Evolutionary conservation across 331 rosid genomes (phyloP).

Genomic region (Ulmus americana): DNA sequence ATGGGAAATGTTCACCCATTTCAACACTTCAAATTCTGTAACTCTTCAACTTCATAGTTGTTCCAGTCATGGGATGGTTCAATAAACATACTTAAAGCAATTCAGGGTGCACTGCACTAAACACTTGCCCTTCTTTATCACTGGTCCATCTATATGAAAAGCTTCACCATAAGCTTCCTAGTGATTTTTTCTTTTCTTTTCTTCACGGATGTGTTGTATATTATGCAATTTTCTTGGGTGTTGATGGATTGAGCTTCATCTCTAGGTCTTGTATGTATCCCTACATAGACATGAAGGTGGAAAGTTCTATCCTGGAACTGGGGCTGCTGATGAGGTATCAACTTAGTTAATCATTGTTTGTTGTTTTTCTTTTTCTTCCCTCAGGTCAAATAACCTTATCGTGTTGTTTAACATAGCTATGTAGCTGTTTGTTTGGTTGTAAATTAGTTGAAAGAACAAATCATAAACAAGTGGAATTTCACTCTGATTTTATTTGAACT

Average conservation of each 20-base stretch:
- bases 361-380: conserved; percentile 16
- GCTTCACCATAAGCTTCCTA: neutral
- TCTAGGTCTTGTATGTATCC: conserved; percentile 83
- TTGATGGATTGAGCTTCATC: conserved; percentile 27
- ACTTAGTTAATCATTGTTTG: conserved; percentile 16
- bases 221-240: conserved; percentile 4
- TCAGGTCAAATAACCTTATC: conserved; percentile 29
- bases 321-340: conserved; percentile 86
- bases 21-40: neutral
- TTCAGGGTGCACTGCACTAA: conserved; percentile 10
- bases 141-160: neutral
- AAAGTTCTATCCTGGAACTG: conserved; percentile 92
- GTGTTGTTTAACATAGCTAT: neutral
- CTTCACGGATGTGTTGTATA: neutral
- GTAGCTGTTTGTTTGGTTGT: neutral
- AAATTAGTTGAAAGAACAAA: neutral
- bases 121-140: neutral
- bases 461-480: neutral
- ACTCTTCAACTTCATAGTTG: neutral
- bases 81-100: neutral
- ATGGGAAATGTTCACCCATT: neutral
- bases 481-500: neutral
- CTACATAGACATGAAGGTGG: conserved; percentile 95
- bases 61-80: neutral
- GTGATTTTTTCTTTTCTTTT: neutral